A percentile compares a stretch with the other conserved stretches of the same genome.
phyloP scores from a whole-genome alignment of 2,329 filamentous ascomycete genomes.

The Diaporthe humulicola region DNA sequence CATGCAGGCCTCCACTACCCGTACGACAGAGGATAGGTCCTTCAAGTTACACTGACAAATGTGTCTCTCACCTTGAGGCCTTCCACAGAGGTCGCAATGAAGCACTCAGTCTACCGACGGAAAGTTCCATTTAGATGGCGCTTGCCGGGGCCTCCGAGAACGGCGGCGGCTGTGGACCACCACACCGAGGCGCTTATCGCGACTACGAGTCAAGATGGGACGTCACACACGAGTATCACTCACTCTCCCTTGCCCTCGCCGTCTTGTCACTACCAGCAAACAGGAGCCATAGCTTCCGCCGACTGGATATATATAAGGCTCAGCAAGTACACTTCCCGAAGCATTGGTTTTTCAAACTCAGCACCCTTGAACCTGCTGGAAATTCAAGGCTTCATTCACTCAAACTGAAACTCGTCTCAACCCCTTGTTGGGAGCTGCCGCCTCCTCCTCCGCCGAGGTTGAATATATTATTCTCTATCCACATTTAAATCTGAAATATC shows the following conservation, averaged over 20 bases:
- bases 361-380: background rate
- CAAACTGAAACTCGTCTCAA: constrained; percentile 10
- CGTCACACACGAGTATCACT: constrained; percentile 18
- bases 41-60: constrained; percentile 1
- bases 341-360: background rate
- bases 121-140: constrained; percentile 8
- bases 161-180: constrained; percentile 35
- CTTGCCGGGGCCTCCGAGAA: constrained; percentile 31
- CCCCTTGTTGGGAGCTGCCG: background rate
- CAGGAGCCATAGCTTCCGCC: background rate
- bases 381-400: background rate
- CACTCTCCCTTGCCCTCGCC: background rate
- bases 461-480: background rate
- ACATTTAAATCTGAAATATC: background rate
- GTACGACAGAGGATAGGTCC: background rate
- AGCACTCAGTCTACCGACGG: background rate
- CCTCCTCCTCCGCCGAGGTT: background rate
- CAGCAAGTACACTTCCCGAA: background rate
- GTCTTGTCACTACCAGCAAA: background rate
- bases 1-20: constrained; percentile 1
- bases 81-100: background rate
- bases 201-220: constrained; percentile 32
- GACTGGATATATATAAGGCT: background rate
- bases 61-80: background rate
- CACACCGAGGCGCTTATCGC: constrained; percentile 22